Evolutionary conservation across 176 grass and related monocot genomes (phyloP), one percentile per base, ranked within the genome.

Genomic region (Aechmea fasciata): DNA sequence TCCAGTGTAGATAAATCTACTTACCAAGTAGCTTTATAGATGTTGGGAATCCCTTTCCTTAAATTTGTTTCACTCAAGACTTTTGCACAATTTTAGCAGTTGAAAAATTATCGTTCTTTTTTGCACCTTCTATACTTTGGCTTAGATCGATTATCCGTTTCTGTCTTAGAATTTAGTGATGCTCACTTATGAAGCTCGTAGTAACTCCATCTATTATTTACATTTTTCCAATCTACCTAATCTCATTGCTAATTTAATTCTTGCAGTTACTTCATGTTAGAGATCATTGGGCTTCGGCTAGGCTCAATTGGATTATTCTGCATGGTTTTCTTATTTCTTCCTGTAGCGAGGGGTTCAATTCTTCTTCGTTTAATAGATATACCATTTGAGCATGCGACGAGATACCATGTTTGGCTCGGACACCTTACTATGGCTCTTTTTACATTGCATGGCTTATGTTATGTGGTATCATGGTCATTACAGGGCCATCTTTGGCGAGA

Each of bases 371-470:
- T 97, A 69, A 85, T 97, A 7, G 93, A 97, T 49, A 92, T 92
- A 77, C 93, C 93, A 63, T 97, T 97, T 72, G 89, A 97, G 84
- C 94, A 97, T 81, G 94, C 86, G 61, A 97, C 94, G 15, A 87
- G 86, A 87, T 97, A 97, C 78, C 94, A 92, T 51, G 84, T 97
- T 50, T 97, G 94, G 94, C 72, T 97, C n/a, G 94, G 94, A 63
- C 94, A 97, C 80, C 94, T 97, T 52, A 97, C 94, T 13, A 97
- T 97, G 94, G 55, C 78, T 78, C 69, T 92, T 13, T 97, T 97
- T 73, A 97, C 94, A 51, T 72, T 97, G 54, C 94, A 97, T 77
- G 94, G 94, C 54, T 70, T 87, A 24, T 81, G 15, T 51, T 97
- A 76, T 77, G 73, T 90, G 33, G 65, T 81, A 23, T 17, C 77